Evolutionary conservation across 1,139 yeast species (phyloP).

Genomic region (Kodamaea ohmeri): DNA sequence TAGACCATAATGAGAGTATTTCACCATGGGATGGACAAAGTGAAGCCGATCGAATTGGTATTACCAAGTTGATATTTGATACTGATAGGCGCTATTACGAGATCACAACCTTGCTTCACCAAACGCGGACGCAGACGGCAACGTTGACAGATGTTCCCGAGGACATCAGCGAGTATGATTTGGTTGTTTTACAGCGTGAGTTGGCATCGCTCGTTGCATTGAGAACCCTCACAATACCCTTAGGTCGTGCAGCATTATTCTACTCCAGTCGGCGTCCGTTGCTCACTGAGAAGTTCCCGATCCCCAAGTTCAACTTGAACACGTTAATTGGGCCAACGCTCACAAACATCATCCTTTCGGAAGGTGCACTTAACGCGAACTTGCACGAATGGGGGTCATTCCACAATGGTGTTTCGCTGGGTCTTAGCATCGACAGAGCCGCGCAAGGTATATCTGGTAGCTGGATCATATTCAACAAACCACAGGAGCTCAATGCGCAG

Average conservation of each 20-base stretch:
- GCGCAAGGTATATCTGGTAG: constrained; percentile 80
- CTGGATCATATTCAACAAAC: constrained; percentile 89
- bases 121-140: constrained; percentile 62
- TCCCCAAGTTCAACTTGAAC: constrained; percentile 71
- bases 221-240: constrained; percentile 72
- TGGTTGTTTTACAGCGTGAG: constrained; percentile 56
- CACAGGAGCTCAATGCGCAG: constrained; percentile 66
- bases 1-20: constrained; percentile 44
- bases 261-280: constrained; percentile 74
- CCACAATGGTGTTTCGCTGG: constrained; percentile 90
- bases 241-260: constrained; percentile 74
- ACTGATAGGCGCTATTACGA: constrained; percentile 80
- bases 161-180: constrained; percentile 53
- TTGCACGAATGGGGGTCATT: constrained; percentile 81
- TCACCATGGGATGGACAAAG: constrained; percentile 67
- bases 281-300: constrained; percentile 79
- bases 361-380: constrained; percentile 49
- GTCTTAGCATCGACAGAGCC: constrained; percentile 68
- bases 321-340: constrained; percentile 66
- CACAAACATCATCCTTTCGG: constrained; percentile 60
- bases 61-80: constrained; percentile 72
- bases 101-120: constrained; percentile 66
- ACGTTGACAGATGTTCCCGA: constrained; percentile 27
- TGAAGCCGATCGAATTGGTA: constrained; percentile 62
- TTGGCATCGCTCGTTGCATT: constrained; percentile 63